Evolutionary conservation across 495 filamentous ascomycete species (phyloP), one percentile per base, ranked within the genome.

Genomic region (Polyplosphaeria fusca): DNA sequence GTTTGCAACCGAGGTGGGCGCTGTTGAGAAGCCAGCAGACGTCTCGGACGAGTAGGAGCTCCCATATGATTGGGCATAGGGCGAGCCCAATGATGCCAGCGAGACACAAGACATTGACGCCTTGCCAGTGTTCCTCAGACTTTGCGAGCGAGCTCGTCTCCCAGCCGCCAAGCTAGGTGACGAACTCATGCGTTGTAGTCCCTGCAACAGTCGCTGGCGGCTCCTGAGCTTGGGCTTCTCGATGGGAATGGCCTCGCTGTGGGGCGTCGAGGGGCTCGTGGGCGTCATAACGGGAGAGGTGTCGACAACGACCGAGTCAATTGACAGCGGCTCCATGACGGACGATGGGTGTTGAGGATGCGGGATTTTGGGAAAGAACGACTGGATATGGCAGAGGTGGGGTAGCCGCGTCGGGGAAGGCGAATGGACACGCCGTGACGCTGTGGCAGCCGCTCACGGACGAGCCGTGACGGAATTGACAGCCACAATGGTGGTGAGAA

Each of bases 31-130:
- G 50, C 77, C 81, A 4, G 77, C 79, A 48, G 85, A 81, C 3
- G 84, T 71, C 47, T 83, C 81, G 1, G 84, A 84, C 32, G 77
- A 77, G 57, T 77, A 82, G 4, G 81, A 80, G 52, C 82, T 80
- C 19, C 77, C 76, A 41, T 68, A 66, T 13, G 65, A 60, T 56
- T 80, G 64, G 67, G 79, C 65, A 41, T 71, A 77, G 47, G 81
- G 72, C 1, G 84, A 80, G 52, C 74, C 60, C 5, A 78, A 71
- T 19, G 87, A 82, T 46, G 82, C 77, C 49, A 96, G 77, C 47
- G 91, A 95, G 32, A 90, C 84, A 67, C 90, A 96, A 18, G 93
- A 96, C 55, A 95, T 75, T 14, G 86, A 94, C 2, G 84, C 87
- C 69, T 82, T 86, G 56, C 83, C 82, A 43, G 82, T 77, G 52